phyloP scores from a whole-genome alignment of 2,329 filamentous ascomycete genomes.

The Penicillium glabrum region DNA sequence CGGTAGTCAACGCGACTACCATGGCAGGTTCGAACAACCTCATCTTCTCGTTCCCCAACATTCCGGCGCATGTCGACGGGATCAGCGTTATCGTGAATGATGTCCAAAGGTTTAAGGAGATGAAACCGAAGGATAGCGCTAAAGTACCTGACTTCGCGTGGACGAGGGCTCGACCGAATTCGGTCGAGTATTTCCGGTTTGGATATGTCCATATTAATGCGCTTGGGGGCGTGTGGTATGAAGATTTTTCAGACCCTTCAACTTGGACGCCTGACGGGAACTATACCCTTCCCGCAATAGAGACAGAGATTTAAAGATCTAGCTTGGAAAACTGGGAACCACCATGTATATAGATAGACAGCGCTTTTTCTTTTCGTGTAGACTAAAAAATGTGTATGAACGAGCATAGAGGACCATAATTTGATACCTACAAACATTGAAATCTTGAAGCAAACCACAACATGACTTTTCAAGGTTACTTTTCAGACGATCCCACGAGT shows the following conservation, averaged over 20 bases:
- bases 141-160: constrained; percentile 32
- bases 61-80: constrained; percentile 47
- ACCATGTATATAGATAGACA: background rate
- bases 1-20: constrained; percentile 25
- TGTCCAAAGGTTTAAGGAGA: constrained; percentile 58
- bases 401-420: background rate
- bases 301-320: background rate
- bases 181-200: constrained; percentile 46
- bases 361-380: background rate
- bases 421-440: no score
- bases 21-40: constrained; percentile 28
- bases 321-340: background rate
- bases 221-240: constrained; percentile 40
- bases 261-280: constrained; percentile 25
- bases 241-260: constrained; percentile 40
- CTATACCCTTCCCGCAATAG: constrained; percentile 2
- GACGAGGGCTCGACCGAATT: constrained; percentile 28
- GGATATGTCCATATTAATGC: constrained; percentile 39
- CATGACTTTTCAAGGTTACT: no score
- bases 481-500: no score
- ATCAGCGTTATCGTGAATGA: constrained; percentile 62
- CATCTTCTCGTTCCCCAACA: constrained; percentile 35
- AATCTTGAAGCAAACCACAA: no score
- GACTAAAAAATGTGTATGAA: background rate
- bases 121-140: constrained; percentile 41